Base-by-base conservation (phyloP, 352 stramenopile species). In the Plasmopara viticola region DNA sequence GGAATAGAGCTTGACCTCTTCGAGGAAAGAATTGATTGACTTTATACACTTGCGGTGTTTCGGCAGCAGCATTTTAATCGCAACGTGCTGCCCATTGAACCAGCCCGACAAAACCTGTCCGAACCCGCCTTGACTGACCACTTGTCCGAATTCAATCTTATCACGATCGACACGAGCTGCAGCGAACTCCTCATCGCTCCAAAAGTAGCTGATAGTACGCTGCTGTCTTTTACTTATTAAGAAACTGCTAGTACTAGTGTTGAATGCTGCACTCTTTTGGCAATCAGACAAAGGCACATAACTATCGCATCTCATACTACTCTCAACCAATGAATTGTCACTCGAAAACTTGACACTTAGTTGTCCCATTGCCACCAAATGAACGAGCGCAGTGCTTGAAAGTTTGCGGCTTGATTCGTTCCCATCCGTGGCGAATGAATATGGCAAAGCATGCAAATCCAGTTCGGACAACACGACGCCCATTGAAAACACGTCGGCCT, bases 281-380 rank as follows among this genome's bases (percentile, higher is more conserved):
- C 46, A 44, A 7, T 58, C 53, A 0, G 25, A 37, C 37, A 48
- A 30, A 17, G 50, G 44, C 9, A 15, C 44, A 17, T 60, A 64
- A 29, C 37, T 50, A 6, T 53, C 39, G 15, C 48, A 60, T 15
- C 20, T 35, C 13, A 47, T 46, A 18, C 45, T 15, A 25, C 40
- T 42, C 0, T 51, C 30, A 1, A 50, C 48, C 41, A 6, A 12
- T 39, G 55, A 44, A 42, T 9, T 28, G 1, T 10, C 35, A 12
- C 30, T 45, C 6, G 69, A 76, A 44, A 79, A 76, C 39, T 60
- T 17, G 4, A 76, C 56, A 0, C 30, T 57, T 12, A 84, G 8
- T 15, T 45, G 25, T 48, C 17, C 14, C 14, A 41, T 42, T 15
- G 40, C 52, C 30, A 51, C 56, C 6, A 79, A 50, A 44, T 80